Conservation (phyloP, 2,329 filamentous ascomycete species). For the Ceratocystis destructans region DNA sequence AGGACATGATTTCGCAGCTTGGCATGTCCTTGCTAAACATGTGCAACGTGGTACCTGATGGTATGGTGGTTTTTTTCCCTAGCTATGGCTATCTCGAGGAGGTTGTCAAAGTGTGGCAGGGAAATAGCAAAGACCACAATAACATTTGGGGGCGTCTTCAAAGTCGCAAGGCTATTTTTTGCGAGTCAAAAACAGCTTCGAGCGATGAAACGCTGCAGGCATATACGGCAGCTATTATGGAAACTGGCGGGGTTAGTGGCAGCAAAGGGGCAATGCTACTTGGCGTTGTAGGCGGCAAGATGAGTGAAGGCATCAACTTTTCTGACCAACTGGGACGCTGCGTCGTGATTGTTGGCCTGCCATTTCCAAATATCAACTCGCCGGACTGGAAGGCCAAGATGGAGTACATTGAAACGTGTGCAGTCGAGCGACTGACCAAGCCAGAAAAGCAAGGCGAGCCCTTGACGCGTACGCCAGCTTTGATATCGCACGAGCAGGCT, state of each 20-base stretch:
- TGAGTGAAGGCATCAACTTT: slow-evolving; percentile 98
- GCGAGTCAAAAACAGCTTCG: slow-evolving; percentile 39
- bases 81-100: slow-evolving; percentile 82
- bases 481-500: slow-evolving; percentile 22
- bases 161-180: slow-evolving; percentile 48
- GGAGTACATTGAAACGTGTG: slow-evolving; percentile 58
- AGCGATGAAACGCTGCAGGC: slow-evolving; percentile 58
- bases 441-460: not conserved
- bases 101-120: slow-evolving; percentile 51
- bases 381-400: slow-evolving; percentile 90
- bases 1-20: slow-evolving; percentile 56
- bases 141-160: slow-evolving; percentile 46
- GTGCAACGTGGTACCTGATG: slow-evolving; percentile 65
- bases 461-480: not conserved
- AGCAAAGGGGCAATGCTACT: slow-evolving; percentile 59
- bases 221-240: slow-evolving; percentile 56
- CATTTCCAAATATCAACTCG: slow-evolving; percentile 79
- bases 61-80: slow-evolving; percentile 88
- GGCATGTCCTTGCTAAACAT: slow-evolving; percentile 60
- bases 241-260: slow-evolving; percentile 27
- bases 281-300: slow-evolving; percentile 83
- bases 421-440: slow-evolving; percentile 18
- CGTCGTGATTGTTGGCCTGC: slow-evolving; percentile 81
- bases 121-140: slow-evolving; percentile 24
- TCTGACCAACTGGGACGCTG: slow-evolving; percentile 78